A percentile compares a stretch with the other conserved stretches of the same genome.
Conservation (phyloP, 2,329 filamentous ascomycete species). For the Clarireedia hainanense region DNA sequence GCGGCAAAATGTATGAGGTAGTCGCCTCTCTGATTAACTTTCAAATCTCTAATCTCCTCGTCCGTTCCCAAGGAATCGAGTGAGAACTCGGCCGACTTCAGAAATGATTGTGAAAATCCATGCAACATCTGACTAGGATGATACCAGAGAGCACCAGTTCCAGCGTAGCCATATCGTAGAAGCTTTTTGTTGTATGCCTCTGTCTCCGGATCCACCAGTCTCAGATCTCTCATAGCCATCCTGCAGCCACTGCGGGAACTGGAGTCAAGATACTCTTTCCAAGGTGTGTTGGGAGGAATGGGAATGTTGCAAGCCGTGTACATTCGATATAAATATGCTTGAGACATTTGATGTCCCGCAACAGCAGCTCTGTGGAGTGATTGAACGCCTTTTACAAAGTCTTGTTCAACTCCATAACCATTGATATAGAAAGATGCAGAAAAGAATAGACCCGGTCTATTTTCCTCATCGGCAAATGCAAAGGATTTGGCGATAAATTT, state of each 20-base stretch:
- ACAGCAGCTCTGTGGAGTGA: not conserved
- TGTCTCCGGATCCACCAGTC: not conserved
- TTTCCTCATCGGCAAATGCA: not conserved
- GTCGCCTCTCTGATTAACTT: not conserved
- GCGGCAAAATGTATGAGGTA: not conserved
- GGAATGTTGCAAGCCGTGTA: not conserved
- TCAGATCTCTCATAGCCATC: constrained; percentile 1
- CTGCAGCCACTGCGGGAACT: not conserved
- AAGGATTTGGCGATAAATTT: not conserved
- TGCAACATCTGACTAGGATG: not conserved
- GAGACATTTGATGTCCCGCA: not conserved
- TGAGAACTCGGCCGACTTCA: not conserved
- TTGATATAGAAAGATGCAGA: not conserved
- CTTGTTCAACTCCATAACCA: not conserved
- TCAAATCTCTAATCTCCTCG: not conserved
- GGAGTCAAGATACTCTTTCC: not conserved
- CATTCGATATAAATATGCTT: constrained; percentile 2
- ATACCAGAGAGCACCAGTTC: not conserved
- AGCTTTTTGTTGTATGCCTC: not conserved
- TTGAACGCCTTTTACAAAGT: not conserved
- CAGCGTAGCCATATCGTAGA: not conserved
- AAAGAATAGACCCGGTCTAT: not conserved
- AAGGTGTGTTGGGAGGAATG: not conserved
- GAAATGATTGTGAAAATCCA: not conserved
- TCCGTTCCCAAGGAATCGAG: not conserved